Base-by-base conservation (phyloP, 2,329 filamentous ascomycete species). In the Davidsoniella eucalypti region DNA sequence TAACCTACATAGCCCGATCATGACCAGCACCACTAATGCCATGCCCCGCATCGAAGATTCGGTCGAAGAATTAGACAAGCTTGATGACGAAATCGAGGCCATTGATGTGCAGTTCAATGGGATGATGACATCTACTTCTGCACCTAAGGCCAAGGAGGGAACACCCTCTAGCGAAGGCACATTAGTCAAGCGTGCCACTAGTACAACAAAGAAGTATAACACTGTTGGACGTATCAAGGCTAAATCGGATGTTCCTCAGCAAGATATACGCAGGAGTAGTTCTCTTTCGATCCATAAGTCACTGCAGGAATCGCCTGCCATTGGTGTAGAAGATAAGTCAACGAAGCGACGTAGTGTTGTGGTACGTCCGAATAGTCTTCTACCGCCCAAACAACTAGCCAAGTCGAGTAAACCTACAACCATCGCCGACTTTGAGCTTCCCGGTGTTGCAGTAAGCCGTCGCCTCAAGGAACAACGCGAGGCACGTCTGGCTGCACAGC, bases 61-160 rank as follows among this genome's bases (percentile, higher is more conserved):
- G 1, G 64, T 81, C 7, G 76, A 78, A 58, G 76, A 75, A 54
- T 65, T 81, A 17, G 78, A 81, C 57, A 66, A 68, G 53, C 65
- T 81, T 14, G 76, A 81, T 55, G 77, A 81, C 29, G 68, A 78
- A 46, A 65, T 80, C 8, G 76, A 81, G 55, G 73, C 69, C 2
- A 64, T 78, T 33, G 58, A 65, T 46, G 50, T 36, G 36, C 52
- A 51, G 14, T 49, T 51, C 21, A 42, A 45, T 17, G 2, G 61
- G 68, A 54, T 44, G 6, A 49, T 48, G 40, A 49, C 45, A 17
- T 40, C 52, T 17, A 44, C 40, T 26, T 41, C 29, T 4, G 48
- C 37, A 23, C 2, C 43, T 8, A 51, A 51, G 44, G 12, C 41
- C 17, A 44, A 45, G 33, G 5, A 39, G 29, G 18, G n/a, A 17